These are phyloP conservation scores for Sugiyamaella floridensis DNA, from an alignment of 805 yeast species.

Conservation along the genomic window DNA sequence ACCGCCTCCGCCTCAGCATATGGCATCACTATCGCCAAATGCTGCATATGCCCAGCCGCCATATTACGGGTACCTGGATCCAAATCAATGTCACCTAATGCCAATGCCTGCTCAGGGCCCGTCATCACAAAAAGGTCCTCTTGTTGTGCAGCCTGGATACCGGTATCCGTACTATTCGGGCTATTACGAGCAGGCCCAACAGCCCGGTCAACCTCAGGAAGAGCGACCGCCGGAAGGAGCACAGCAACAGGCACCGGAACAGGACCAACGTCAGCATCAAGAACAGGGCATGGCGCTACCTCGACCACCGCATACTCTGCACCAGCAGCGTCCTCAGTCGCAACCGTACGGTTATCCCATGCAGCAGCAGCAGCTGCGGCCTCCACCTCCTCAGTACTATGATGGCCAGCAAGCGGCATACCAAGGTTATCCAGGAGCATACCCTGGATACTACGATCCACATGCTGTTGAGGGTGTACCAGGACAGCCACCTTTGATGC, in stretches of 20 bases:
- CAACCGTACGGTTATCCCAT: slow-evolving; percentile 6
- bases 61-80: not conserved
- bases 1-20: slow-evolving; percentile 2
- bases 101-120: not conserved
- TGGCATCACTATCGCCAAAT: not conserved
- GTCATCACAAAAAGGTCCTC: not conserved
- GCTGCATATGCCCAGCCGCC: not conserved
- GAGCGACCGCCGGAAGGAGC: slow-evolving; percentile 10
- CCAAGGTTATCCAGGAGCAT: slow-evolving; percentile 4
- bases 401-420: slow-evolving; percentile 5
- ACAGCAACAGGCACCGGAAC: slow-evolving; percentile 6
- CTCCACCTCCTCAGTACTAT: slow-evolving; percentile 7
- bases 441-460: not conserved
- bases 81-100: not conserved
- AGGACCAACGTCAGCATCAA: slow-evolving; percentile 9
- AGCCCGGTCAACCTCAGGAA: slow-evolving; percentile 7
- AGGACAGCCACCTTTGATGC: not conserved
- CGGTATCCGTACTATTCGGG: slow-evolving; percentile 1
- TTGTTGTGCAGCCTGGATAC: not conserved
- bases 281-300: slow-evolving; percentile 11
- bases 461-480: not conserved
- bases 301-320: slow-evolving; percentile 4
- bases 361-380: slow-evolving; percentile 9
- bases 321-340: slow-evolving; percentile 6
- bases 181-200: slow-evolving; percentile 7